Conservation (phyloP, 2,329 filamentous ascomycete genomes). For the Nothomitra cinnamomea region DNA sequence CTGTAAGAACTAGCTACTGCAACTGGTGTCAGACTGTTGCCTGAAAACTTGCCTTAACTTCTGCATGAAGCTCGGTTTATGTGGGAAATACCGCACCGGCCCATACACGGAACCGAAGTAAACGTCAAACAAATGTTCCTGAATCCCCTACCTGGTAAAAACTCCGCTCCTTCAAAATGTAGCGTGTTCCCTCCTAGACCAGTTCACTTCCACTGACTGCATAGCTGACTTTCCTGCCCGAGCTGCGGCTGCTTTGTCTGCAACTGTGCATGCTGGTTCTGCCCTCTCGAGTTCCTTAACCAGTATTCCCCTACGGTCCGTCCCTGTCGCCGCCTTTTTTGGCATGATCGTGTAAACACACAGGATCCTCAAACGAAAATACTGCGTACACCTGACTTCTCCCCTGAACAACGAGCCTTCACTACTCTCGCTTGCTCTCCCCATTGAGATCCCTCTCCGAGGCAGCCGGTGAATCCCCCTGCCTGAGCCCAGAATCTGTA, state of each 20-base stretch:
- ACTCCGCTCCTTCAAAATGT: slow-evolving; percentile 65
- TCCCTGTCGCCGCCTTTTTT: slow-evolving; percentile 80
- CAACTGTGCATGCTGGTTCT: background rate
- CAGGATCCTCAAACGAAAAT: slow-evolving; percentile 74
- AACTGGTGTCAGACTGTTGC: background rate
- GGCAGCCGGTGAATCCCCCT: too few relatives aligned
- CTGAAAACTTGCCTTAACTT: slow-evolving; percentile 44
- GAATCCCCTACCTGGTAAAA: slow-evolving; percentile 68
- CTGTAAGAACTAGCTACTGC: slow-evolving; percentile 23
- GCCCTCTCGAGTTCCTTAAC: slow-evolving; percentile 76
- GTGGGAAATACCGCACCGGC: slow-evolving; percentile 81
- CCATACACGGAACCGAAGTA: slow-evolving; percentile 96
- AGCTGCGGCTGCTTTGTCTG: too few relatives aligned
- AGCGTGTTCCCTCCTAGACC: slow-evolving; percentile 61
- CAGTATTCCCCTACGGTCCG: slow-evolving; percentile 98
- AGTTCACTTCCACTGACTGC: slow-evolving; percentile 16
- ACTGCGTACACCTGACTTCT: slow-evolving; percentile 96
- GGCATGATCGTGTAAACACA: slow-evolving; percentile 97
- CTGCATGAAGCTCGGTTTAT: slow-evolving; percentile 95
- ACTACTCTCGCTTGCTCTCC: background rate
- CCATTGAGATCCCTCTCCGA: background rate
- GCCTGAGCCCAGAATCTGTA: too few relatives aligned
- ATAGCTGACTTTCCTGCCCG: background rate
- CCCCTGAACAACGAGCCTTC: slow-evolving; percentile 61
- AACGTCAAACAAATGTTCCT: slow-evolving; percentile 82